These are phyloP conservation scores for Diaporthe vaccinii DNA, from an alignment of 2,329 filamentous ascomycete species.

Conservation along the genomic window DNA sequence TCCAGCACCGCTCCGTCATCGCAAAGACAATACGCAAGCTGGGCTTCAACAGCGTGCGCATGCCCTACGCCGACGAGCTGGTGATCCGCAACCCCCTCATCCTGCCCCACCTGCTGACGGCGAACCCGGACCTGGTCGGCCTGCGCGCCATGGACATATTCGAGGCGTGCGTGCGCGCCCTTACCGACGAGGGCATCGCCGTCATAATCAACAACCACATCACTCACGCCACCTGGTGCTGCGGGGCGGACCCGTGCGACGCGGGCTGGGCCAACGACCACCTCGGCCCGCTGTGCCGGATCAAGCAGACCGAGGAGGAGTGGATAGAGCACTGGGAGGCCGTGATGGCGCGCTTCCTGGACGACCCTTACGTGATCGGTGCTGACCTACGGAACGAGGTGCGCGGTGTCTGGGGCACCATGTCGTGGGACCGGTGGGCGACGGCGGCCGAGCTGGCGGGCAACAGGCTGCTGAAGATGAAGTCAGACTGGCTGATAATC, in stretches of 20 bases:
- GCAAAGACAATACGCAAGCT: constrained; percentile 70
- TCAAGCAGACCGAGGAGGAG: constrained; percentile 73
- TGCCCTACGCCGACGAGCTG: constrained; percentile 79
- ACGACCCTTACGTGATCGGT: constrained; percentile 74
- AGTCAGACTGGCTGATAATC: constrained; percentile 75
- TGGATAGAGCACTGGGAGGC: constrained; percentile 78
- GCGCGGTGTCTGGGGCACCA: constrained; percentile 76
- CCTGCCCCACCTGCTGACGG: constrained; percentile 62
- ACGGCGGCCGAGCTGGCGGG: constrained; percentile 73
- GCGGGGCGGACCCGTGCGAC: constrained; percentile 77
- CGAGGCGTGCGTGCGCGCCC: constrained; percentile 67
- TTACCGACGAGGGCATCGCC: constrained; percentile 73
- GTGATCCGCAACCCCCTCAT: constrained; percentile 72
- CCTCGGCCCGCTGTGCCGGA: constrained; percentile 69
- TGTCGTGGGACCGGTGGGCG: constrained; percentile 76
- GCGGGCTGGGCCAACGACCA: constrained; percentile 76
- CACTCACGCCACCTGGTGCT: constrained; percentile 77
- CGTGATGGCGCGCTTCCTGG: constrained; percentile 70
- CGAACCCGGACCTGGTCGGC: constrained; percentile 72
- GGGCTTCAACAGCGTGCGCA: constrained; percentile 78
- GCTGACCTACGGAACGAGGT: constrained; percentile 79
- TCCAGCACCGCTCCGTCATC: constrained; percentile 72
- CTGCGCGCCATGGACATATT: constrained; percentile 72
- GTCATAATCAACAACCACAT: constrained; percentile 81
- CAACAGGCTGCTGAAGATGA: constrained; percentile 71